These are phyloP conservation scores for Berberis thunbergii DNA, from an alignment of 164 flowering plant genomes.

Conservation along the genomic window DNA sequence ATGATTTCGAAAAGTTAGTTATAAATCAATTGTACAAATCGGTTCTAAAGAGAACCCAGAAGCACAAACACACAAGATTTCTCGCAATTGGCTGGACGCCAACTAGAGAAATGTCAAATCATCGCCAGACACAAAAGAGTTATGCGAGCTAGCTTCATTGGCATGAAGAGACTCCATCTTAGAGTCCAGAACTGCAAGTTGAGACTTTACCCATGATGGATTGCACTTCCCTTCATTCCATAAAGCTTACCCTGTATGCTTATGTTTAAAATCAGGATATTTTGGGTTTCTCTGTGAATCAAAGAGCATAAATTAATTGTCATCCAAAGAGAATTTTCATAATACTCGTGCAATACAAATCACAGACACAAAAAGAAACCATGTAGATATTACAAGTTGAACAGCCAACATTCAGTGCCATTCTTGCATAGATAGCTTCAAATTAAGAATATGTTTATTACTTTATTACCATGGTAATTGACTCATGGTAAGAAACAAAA, in stretches of 20 bases:
- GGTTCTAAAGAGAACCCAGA: constrained; percentile 1
- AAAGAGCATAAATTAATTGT: background rate
- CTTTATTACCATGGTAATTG: too few species aligned
- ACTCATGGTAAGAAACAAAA: too few species aligned
- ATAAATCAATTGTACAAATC: constrained; percentile 3
- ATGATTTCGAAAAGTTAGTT: background rate
- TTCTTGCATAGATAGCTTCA: too few species aligned
- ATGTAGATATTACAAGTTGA: too few species aligned
- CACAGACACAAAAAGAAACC: too few species aligned
- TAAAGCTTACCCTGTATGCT: constrained; percentile 85
- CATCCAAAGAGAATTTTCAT: background rate
- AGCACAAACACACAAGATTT: background rate
- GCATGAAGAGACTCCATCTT: constrained; percentile 49
- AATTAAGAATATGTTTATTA: too few species aligned
- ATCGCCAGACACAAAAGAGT: constrained; percentile 24
- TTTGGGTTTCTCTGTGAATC: constrained; percentile 63
- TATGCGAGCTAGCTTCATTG: constrained; percentile 21
- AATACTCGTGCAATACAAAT: too few species aligned
- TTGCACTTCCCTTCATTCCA: constrained; percentile 83
- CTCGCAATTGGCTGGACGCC: background rate
- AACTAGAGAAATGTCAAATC: constrained; percentile 29
- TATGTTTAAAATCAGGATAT: constrained; percentile 95
- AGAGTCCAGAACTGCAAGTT: constrained; percentile 56
- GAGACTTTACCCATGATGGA: constrained; percentile 89
- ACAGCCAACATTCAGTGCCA: too few species aligned